Conservation (phyloP, 345 rosid species). For the Acer saccharum region DNA sequence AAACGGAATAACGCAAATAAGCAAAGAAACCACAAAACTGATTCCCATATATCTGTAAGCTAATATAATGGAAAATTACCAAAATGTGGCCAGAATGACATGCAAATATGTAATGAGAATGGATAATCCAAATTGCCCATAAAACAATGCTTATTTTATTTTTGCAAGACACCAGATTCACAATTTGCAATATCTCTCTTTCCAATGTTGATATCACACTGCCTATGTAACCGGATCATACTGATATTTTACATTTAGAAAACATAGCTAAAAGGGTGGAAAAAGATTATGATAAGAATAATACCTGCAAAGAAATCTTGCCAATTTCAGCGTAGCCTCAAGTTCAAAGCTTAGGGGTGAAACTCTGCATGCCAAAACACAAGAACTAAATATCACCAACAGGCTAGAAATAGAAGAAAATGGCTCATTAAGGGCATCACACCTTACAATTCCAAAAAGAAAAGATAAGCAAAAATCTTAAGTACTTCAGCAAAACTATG, state of each 20-base stretch:
- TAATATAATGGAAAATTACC: not conserved
- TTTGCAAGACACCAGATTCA: not conserved
- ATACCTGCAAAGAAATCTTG: conserved; percentile 98
- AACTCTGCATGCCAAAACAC: conserved; percentile 60
- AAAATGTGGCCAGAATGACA: not conserved
- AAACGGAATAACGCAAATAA: not conserved
- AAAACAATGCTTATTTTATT: not conserved
- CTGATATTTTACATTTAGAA: not conserved
- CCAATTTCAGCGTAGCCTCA: conserved; percentile 90
- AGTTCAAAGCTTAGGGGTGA: conserved; percentile 98
- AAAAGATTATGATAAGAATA: not conserved
- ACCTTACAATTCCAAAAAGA: not conserved
- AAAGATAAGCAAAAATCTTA: not conserved
- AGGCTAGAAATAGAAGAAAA: conserved; percentile 6
- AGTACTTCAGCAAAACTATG: not conserved
- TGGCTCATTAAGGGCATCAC: not conserved
- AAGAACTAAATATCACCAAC: conserved; percentile 15
- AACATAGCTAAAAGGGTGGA: not conserved
- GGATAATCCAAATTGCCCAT: not conserved
- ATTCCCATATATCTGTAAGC: not conserved
- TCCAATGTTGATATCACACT: not conserved
- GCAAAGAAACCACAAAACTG: not conserved
- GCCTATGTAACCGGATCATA: not conserved
- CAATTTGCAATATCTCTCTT: not conserved
- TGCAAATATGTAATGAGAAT: not conserved